Evolutionary conservation across 2,329 filamentous ascomycete species (phyloP), one percentile per base, ranked within the genome.

Genomic region (Lachnellula hyalina): DNA sequence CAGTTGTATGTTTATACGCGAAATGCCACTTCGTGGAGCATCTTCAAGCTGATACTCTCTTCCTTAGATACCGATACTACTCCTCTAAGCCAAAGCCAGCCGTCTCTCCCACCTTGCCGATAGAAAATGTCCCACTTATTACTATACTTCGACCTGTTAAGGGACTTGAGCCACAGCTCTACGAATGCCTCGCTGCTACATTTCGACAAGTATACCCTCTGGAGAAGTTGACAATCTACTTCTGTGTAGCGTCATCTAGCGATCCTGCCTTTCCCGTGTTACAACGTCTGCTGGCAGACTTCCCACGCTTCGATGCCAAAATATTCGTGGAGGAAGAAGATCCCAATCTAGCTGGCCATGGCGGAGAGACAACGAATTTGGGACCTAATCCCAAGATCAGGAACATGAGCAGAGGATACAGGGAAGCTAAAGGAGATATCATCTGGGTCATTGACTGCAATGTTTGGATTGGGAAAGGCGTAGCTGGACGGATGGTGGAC

Each of bases 351-450:
- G 79, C 83, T 51, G 79, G 78, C 32, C 65, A 75, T 34, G 71
- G 73, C 11, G 78, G 77, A 51, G 72, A 77, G 47, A 65, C 73
- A 49, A 72, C 79, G 59, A 79, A 82, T 54, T 78, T 97, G 54
- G 95, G 95, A 0, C 94, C 94, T 1, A 99, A 99, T 67, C 94
- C 94, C n/a, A 99, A 99, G 76, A 95, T 99, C 64, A 81, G 94
- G 49, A 99, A 99, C 70, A 90, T 97, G 78, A 96, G 92, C 69
- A 83, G 90, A 44, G 92, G 90, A 2, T 99, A 96, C 68, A 78
- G 91, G 28, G 92, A 97, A 68, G 90, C 91, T 1, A 86, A 86
- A 60, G 87, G 89, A 1, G 91, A 96, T 67, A 80, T 97, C 25
- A 79, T 99, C 21, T 99, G 94, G 94, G 86, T 96, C 49, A 81